A percentile compares a stretch with the other conserved stretches of the same genome.
Conservation (phyloP, 257 asterid genomes). For the Gardenia jasminoides region DNA sequence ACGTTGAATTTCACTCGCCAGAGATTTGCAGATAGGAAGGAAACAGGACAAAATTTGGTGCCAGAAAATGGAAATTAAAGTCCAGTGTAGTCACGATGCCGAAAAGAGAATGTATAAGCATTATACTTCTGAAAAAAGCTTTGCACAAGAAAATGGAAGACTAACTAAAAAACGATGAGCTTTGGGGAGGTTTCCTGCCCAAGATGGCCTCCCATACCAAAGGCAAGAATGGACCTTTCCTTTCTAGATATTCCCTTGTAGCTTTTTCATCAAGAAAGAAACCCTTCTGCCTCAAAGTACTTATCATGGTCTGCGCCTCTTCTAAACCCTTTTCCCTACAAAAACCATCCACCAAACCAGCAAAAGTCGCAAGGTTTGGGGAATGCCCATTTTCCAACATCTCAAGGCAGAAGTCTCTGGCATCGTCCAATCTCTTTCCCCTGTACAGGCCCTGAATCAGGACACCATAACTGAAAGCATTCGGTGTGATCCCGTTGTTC, state of each 20-base stretch:
- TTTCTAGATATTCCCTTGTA: slow-evolving; percentile 59
- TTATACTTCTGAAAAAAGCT: background rate
- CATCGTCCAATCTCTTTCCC: slow-evolving; percentile 66
- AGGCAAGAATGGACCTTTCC: slow-evolving; percentile 80
- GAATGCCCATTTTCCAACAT: slow-evolving; percentile 77
- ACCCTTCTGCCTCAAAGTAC: slow-evolving; percentile 56
- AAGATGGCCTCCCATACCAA: slow-evolving; percentile 85
- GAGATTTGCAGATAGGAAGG: background rate
- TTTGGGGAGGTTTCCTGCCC: slow-evolving; percentile 61
- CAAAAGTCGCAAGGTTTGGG: slow-evolving; percentile 59
- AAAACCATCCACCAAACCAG: slow-evolving; percentile 58
- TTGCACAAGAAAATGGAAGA: background rate
- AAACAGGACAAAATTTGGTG: background rate
- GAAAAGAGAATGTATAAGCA: background rate
- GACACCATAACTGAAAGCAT: slow-evolving; percentile 57
- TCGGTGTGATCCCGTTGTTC: slow-evolving; percentile 58
- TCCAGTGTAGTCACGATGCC: background rate
- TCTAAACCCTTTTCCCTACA: slow-evolving; percentile 69
- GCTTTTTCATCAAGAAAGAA: slow-evolving; percentile 62
- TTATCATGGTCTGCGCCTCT: slow-evolving; percentile 55
- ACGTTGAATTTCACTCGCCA: background rate
- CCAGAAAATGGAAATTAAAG: background rate
- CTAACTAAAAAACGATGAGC: slow-evolving; percentile 39
- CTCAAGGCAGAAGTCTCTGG: slow-evolving; percentile 46
- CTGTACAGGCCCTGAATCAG: slow-evolving; percentile 54